Evolutionary conservation across 2,329 filamentous ascomycete genomes (phyloP), one percentile per base, ranked within the genome.

Genomic region (Mycosphaerelloides madeirae): DNA sequence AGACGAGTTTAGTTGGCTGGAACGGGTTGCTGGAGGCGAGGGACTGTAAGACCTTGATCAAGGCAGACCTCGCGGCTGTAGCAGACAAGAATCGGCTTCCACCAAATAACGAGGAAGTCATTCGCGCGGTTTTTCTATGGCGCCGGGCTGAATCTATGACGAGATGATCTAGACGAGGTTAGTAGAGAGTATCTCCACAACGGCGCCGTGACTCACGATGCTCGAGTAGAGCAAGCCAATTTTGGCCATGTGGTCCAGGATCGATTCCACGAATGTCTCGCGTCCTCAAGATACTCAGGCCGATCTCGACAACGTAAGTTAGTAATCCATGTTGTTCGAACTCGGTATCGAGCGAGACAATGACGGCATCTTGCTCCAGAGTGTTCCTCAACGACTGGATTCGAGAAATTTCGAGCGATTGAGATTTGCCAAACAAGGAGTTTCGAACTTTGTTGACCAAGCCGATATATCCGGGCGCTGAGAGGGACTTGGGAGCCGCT

Each of bases 281-380:
- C 1, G 83, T 87, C 59, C 95, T 86, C 0, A 96, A 71, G 3
- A 81, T 80, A 2, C 86, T 83, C 32, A 96, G 72, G 1, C 90
- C 91, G 22, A 96, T 74, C 64, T 97, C 91, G 0, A 88, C 91
- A 42, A 96, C 76, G 12, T 52, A 77, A 68, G 37, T 31, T 2
- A 43, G 7, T 3, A 38, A 75, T 38, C 78, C 72, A 19, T 68
- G 67, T 62, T 95, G 89, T 48, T 84, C 85, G 2, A 81, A 80
- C 65, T 97, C 90, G 15, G 94, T 71, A 56, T 96, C 91, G 33
- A 95, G 72, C 50, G 78, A 81, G 42, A 94, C 69, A 49, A 95
- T 84, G 1, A 33, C 32, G 29, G 31, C 31, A 18, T 40, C 42
- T 20, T 29, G n/a, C 29, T 39, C 15, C 6, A 29, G 13, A n/a